phyloP scores from a whole-genome alignment of 2,329 filamentous ascomycete genomes.

The Cladosporium austrohemisphaericum region DNA sequence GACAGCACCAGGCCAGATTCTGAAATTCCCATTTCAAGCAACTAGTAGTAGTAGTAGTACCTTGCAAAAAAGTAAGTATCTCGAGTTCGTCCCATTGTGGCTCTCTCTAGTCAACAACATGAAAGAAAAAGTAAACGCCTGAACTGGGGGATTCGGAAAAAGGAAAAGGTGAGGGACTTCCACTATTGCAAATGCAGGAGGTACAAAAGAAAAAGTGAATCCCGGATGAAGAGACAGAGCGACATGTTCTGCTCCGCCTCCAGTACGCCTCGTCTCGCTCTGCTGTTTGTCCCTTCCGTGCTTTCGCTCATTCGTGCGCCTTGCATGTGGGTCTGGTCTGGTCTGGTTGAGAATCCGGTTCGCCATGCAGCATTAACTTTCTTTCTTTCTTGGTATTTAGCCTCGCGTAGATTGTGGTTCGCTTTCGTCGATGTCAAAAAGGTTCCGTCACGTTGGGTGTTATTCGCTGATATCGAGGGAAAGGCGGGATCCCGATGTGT shows the following conservation, averaged over 20 bases:
- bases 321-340: too few relatives aligned
- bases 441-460: neutral
- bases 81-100: neutral
- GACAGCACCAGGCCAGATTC: too few relatives aligned
- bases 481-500: neutral
- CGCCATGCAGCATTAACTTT: neutral
- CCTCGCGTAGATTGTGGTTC: neutral
- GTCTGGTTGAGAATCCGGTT: neutral
- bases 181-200: constrained; percentile 12
- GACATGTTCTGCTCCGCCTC: neutral
- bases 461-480: neutral
- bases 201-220: neutral
- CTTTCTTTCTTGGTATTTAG: neutral
- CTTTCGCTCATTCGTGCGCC: neutral
- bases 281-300: neutral
- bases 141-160: neutral
- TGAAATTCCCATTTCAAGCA: neutral
- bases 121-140: constrained; percentile 7
- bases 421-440: neutral
- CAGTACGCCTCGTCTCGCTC: neutral
- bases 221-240: constrained; percentile 4
- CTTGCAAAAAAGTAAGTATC: neutral
- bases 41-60: neutral
- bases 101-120: constrained; percentile 4
- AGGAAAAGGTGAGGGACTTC: neutral